phyloP scores from a whole-genome alignment of 2,329 filamentous ascomycete genomes.

The Ceratocystis variospora region DNA sequence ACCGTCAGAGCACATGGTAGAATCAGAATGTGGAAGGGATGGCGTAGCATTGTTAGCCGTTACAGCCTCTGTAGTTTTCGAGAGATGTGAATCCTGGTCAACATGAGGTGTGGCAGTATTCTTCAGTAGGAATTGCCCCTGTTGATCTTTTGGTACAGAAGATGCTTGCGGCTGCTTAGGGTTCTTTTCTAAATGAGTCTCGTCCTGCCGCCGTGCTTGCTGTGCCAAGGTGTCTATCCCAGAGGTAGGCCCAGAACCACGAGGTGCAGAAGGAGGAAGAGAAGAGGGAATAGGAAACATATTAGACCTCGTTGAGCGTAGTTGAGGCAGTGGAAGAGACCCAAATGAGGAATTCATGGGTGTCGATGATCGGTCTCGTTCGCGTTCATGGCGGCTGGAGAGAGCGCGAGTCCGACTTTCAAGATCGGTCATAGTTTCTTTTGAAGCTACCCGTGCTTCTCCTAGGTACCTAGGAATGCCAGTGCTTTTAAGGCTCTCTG shows the following conservation, averaged over 20 bases:
- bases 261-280: conserved; percentile 6
- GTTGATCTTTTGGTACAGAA: background rate
- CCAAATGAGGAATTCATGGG: background rate
- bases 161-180: background rate
- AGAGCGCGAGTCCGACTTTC: conserved; percentile 15
- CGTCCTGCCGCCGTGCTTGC: conserved; percentile 10
- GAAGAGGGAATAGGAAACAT: background rate
- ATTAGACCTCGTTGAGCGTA: background rate
- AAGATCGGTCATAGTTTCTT: conserved; percentile 18
- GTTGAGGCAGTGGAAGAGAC: background rate
- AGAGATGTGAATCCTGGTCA: background rate
- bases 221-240: conserved; percentile 14
- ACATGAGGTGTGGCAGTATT: background rate
- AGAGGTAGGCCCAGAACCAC: background rate
- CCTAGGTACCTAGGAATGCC: conserved; percentile 10
- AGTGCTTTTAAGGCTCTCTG: conserved; percentile 7
- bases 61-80: background rate
- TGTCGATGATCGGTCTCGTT: background rate
- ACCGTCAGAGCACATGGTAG: background rate
- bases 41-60: background rate
- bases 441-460: conserved; percentile 12
- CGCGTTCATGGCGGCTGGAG: conserved; percentile 9
- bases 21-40: background rate
- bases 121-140: background rate
- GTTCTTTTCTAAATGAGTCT: background rate